These are phyloP conservation scores for Chrysochromulina parva DNA, from an alignment of 78 protist species.

Conservation along the genomic window DNA sequence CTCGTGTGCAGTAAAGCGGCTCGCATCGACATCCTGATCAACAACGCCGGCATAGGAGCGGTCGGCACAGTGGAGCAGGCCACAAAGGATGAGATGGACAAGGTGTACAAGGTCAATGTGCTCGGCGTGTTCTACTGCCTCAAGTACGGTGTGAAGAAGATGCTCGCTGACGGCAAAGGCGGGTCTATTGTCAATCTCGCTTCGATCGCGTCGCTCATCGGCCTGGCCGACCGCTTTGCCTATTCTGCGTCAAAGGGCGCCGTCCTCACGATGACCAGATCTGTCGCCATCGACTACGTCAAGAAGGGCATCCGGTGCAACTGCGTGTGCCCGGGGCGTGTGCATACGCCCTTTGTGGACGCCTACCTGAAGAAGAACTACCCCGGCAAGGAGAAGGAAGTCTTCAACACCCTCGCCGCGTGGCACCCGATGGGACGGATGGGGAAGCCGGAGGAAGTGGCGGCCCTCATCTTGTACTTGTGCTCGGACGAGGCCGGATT, in stretches of 20 bases:
- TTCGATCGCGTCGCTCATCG: slow-evolving; percentile 28
- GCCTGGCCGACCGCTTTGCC: background rate
- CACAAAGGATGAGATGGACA: background rate
- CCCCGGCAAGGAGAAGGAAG: background rate
- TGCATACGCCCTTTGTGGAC: slow-evolving; percentile 33
- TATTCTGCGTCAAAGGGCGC: background rate
- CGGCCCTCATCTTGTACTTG: background rate
- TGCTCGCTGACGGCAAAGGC: background rate
- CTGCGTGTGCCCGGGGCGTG: background rate
- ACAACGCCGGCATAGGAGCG: background rate
- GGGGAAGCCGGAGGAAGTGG: slow-evolving; percentile 23
- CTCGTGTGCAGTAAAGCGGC: background rate
- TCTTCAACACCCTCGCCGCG: background rate
- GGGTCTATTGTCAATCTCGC: slow-evolving; percentile 8
- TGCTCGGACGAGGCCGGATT: slow-evolving; percentile 7
- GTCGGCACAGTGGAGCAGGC: background rate
- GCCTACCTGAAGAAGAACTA: background rate
- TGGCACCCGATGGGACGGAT: slow-evolving; percentile 22
- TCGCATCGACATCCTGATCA: background rate
- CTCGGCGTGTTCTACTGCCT: background rate
- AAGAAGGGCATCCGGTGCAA: slow-evolving; percentile 2
- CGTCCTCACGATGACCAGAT: background rate
- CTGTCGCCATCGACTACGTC: background rate
- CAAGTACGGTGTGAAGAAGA: background rate
- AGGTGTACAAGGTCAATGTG: background rate